Evolutionary conservation across 208 protist genomes (phyloP).

Genomic region (Leishmania lainsoni): DNA sequence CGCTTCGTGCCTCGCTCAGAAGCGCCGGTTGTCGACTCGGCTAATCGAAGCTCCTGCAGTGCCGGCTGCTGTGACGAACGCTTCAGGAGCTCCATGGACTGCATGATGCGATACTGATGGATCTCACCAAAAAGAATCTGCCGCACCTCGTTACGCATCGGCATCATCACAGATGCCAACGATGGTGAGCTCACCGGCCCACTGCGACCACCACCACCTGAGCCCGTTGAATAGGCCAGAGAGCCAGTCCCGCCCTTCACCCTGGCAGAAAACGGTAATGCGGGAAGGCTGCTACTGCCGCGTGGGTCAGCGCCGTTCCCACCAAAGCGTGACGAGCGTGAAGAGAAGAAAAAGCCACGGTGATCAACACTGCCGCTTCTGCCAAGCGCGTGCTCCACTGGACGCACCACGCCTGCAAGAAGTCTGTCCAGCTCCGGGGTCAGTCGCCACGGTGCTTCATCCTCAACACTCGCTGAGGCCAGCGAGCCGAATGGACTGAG

Average conservation of each 20-base stretch:
- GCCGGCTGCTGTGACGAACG: background rate
- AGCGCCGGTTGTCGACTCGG: background rate
- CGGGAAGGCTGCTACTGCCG: background rate
- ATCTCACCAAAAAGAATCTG: conserved; percentile 58
- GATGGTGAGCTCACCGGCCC: background rate
- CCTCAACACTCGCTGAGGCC: background rate
- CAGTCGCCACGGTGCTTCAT: conserved; percentile 43
- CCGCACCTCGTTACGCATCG: conserved; percentile 47
- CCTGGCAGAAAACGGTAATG: background rate
- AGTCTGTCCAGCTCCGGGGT: conserved; percentile 51
- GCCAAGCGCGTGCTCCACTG: conserved; percentile 16
- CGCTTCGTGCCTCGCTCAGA: conserved; percentile 4
- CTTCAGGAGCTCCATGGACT: conserved; percentile 19
- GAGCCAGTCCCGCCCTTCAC: background rate
- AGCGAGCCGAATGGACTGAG: conserved; percentile 2
- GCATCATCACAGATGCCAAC: conserved; percentile 30
- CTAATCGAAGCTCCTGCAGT: background rate
- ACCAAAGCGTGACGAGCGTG: conserved; percentile 2
- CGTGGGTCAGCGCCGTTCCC: background rate
- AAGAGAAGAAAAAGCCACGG: background rate
- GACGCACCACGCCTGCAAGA: conserved; percentile 22
- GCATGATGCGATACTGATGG: conserved; percentile 37
- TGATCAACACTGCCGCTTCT: conserved; percentile 8
- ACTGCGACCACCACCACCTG: background rate
- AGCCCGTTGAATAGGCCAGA: background rate